Percentiles rank a stretch among this genome's conserved stretches.
Evolutionary conservation across 1,139 yeast genomes (phyloP).

Genomic region (Wickerhamomyces sp.): DNA sequence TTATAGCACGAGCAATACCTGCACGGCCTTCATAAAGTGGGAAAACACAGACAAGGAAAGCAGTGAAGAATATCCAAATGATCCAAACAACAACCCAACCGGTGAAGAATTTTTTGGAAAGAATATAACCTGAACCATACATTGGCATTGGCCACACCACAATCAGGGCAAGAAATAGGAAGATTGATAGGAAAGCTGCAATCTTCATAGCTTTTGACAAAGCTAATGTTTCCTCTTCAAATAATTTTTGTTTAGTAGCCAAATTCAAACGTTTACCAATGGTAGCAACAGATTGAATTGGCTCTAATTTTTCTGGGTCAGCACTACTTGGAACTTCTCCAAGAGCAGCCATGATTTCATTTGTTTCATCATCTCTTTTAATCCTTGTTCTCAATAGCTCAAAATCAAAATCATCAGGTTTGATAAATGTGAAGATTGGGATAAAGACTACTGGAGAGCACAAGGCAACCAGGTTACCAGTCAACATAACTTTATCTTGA

Average conservation of each 20-base stretch:
- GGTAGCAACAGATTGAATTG: constrained; percentile 27
- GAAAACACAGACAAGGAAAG: constrained; percentile 49
- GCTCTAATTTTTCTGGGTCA: constrained; percentile 36
- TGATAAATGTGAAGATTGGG: constrained; percentile 61
- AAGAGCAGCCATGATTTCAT: constrained; percentile 43
- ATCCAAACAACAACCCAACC: constrained; percentile 79
- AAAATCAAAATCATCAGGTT: constrained; percentile 76
- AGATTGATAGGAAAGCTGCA: constrained; percentile 50
- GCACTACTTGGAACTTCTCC: constrained; percentile 24
- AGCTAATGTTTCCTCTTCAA: constrained; percentile 38
- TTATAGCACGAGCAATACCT: constrained; percentile 53
- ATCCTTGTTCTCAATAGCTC: constrained; percentile 45
- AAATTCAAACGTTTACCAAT: constrained; percentile 42
- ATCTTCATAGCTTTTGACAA: constrained; percentile 47
- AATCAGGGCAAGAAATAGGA: constrained; percentile 54
- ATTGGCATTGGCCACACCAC: constrained; percentile 87
- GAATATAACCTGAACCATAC: constrained; percentile 71
- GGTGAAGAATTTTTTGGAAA: constrained; percentile 66
- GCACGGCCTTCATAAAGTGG: constrained; percentile 67
- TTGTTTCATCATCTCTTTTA: constrained; percentile 61
- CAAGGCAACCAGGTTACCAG: constrained; percentile 81
- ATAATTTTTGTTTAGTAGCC: constrained; percentile 29
- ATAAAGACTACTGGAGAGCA: constrained; percentile 65
- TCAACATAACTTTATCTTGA: constrained; percentile 75
- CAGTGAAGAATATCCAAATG: constrained; percentile 62